Percentiles rank a stretch among this genome's conserved stretches.
Evolutionary conservation across 352 stramenopile species (phyloP).

Genomic region (Hyaloperonospora arabidopsidis): DNA sequence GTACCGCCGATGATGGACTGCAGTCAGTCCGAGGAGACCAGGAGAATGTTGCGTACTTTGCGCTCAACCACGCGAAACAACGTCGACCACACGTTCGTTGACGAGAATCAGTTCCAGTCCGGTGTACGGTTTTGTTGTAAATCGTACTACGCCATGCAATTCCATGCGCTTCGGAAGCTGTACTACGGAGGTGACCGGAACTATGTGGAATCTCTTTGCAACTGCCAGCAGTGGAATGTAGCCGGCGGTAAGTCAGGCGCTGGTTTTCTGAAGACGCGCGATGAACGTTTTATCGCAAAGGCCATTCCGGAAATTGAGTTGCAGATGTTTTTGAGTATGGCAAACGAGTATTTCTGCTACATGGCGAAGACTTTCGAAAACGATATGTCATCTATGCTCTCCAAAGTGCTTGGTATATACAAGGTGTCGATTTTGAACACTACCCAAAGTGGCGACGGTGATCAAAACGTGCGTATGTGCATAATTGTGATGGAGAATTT

Average conservation of each 20-base stretch:
- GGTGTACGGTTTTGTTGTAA: conserved; percentile 82
- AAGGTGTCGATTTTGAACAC: conserved; percentile 68
- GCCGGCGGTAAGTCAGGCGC: conserved; percentile 81
- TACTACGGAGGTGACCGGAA: conserved; percentile 82
- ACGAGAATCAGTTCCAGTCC: conserved; percentile 81
- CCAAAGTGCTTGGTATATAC: conserved; percentile 83
- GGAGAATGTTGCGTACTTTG: conserved; percentile 58
- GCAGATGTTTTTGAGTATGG: conserved; percentile 87
- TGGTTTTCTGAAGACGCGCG: conserved; percentile 79
- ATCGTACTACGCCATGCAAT: conserved; percentile 86
- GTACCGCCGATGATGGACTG: conserved; percentile 19
- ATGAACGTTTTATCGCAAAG: conserved; percentile 84
- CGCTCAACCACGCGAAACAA: conserved; percentile 67
- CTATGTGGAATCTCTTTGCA: conserved; percentile 81
- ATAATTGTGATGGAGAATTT: conserved; percentile 87
- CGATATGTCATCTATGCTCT: conserved; percentile 81
- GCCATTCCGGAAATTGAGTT: conserved; percentile 81
- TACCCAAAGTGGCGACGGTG: conserved; percentile 38
- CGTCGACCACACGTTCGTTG: conserved; percentile 77
- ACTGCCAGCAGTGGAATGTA: conserved; percentile 82
- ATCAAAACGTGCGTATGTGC: conserved; percentile 72
- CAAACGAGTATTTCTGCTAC: conserved; percentile 85
- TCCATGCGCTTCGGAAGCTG: conserved; percentile 71
- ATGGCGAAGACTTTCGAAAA: conserved; percentile 85
- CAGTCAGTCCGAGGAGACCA: conserved; percentile 25